phyloP scores from a whole-genome alignment of 2,329 filamentous ascomycete genomes.

The Colletotrichum falcatum region DNA sequence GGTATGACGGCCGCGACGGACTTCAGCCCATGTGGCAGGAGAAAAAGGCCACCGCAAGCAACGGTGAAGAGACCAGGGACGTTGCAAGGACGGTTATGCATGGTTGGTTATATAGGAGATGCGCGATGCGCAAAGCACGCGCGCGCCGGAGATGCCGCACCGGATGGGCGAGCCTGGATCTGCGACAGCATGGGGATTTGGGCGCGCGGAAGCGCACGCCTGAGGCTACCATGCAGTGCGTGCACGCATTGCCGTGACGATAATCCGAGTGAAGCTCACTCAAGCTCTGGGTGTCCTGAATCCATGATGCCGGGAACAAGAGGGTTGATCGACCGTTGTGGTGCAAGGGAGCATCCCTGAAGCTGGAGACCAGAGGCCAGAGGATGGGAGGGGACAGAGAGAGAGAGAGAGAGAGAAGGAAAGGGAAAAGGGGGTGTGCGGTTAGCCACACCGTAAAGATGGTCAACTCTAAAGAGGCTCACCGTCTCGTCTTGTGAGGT shows the following conservation, averaged over 20 bases:
- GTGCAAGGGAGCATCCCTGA: constrained; percentile 33
- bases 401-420: neutral
- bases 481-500: constrained; percentile 7
- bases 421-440: neutral
- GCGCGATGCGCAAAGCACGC: constrained; percentile 15
- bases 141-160: constrained; percentile 14
- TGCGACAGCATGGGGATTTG: constrained; percentile 24
- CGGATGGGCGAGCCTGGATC: constrained; percentile 25
- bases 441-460: neutral
- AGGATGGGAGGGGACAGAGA: neutral
- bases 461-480: neutral
- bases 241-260: neutral
- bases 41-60: neutral
- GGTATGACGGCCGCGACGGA: neutral
- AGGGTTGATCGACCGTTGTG: constrained; percentile 19
- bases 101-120: neutral
- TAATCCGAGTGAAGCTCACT: neutral
- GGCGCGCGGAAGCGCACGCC: neutral
- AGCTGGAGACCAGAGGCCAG: neutral
- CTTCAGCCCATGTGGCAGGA: neutral
- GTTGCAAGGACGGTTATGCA: neutral
- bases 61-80: neutral
- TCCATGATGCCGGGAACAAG: constrained; percentile 33
- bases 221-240: neutral
- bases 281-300: constrained; percentile 21